phyloP scores from a whole-genome alignment of 495 filamentous ascomycete species.

The Terfezia claveryi region DNA sequence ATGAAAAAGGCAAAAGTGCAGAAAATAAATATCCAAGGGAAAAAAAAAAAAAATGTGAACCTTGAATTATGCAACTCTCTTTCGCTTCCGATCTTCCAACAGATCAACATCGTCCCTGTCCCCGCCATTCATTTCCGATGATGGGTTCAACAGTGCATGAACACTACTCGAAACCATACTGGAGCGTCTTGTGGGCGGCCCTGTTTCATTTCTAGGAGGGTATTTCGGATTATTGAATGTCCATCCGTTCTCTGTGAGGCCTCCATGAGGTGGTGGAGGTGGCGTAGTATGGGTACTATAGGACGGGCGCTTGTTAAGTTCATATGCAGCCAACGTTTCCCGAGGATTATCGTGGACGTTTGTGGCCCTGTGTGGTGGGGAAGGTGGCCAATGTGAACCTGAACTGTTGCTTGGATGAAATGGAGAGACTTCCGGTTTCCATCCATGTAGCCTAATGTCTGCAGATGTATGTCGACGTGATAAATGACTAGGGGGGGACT shows the following conservation, averaged over 20 bases:
- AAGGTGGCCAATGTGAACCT: conserved; percentile 60
- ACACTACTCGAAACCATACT: conserved; percentile 55
- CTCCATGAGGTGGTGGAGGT: conserved; percentile 11
- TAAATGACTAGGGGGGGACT: conserved; percentile 53
- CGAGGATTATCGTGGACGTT: conserved; percentile 14
- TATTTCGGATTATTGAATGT: conserved; percentile 30
- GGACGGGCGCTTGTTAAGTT: conserved; percentile 19
- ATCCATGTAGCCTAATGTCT: conserved; percentile 78
- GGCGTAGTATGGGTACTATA: conserved; percentile 15
- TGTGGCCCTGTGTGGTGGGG: conserved; percentile 29
- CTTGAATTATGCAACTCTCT: conserved; percentile 29
- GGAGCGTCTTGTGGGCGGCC: conserved; percentile 44
- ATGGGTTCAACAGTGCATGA: conserved; percentile 58
- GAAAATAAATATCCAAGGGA: conserved; percentile 14
- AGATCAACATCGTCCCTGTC: conserved; percentile 38
- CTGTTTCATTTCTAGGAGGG: conserved; percentile 21
- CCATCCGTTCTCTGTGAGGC: conserved; percentile 35
- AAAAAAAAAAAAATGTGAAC: conserved; percentile 19
- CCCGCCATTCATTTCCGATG: conserved; percentile 24
- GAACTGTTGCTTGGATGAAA: conserved; percentile 26
- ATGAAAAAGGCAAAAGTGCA: too few species aligned
- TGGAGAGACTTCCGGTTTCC: conserved; percentile 54
- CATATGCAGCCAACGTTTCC: conserved; percentile 22
- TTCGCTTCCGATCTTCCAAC: conserved; percentile 54
- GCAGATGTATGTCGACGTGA: conserved; percentile 82